Evolutionary conservation across 495 filamentous ascomycete species (phyloP).

Genomic region (Aspergillus biplanus): DNA sequence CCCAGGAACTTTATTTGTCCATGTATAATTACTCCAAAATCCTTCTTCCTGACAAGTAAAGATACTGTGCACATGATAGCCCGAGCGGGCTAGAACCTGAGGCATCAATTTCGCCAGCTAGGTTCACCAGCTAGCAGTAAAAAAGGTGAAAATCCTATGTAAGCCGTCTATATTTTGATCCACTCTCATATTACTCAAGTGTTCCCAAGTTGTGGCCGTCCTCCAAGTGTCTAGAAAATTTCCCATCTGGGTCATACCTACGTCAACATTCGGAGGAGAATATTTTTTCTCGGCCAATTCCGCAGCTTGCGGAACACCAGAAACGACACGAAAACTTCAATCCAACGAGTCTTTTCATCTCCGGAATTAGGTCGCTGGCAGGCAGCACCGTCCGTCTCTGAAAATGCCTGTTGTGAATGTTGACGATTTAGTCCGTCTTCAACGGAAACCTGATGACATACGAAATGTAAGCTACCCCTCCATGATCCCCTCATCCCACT

Average conservation of each 20-base stretch:
- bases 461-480: conserved; percentile 72
- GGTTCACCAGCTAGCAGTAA: too few species aligned
- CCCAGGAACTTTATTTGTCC: not conserved
- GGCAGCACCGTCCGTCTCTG: conserved; percentile 24
- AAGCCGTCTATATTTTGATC: too few species aligned
- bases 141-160: too few species aligned
- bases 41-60: not conserved
- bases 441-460: conserved; percentile 81
- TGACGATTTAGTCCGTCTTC: conserved; percentile 83
- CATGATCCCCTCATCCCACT: conserved; percentile 34
- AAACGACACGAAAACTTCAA: conserved; percentile 9
- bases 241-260: not conserved
- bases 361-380: conserved; percentile 21
- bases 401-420: conserved; percentile 87
- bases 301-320: conserved; percentile 22
- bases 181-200: too few species aligned
- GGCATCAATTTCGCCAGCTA: conserved; percentile 4
- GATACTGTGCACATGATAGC: not conserved
- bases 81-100: not conserved
- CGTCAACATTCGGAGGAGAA: not conserved
- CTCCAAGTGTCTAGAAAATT: not conserved
- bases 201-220: not conserved
- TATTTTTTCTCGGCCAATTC: conserved; percentile 17
- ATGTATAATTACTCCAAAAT: not conserved
- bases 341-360: conserved; percentile 14